Evolutionary conservation across 768 basidiomycete species (phyloP).

Genomic region (Boletus rubropictus): DNA sequence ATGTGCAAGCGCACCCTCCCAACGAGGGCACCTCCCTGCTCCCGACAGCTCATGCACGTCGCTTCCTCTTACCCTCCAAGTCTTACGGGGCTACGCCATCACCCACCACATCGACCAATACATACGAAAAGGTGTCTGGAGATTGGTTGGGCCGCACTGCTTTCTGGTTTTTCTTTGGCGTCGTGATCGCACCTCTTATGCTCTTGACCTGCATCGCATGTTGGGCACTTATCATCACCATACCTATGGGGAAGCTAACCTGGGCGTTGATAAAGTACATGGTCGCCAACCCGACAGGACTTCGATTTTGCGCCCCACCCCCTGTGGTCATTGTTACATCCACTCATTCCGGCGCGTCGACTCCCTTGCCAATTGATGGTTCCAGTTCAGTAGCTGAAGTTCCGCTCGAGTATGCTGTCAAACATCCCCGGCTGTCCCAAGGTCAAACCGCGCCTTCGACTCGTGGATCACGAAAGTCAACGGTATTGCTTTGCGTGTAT

Average conservation of each 20-base stretch:
- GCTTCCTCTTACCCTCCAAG: slow-evolving; percentile 42
- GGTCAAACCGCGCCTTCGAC: slow-evolving; percentile 81
- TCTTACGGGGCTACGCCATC: slow-evolving; percentile 62
- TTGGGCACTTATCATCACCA: slow-evolving; percentile 92
- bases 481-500: slow-evolving; percentile 91
- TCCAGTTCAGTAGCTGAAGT: slow-evolving; percentile 13
- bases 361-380: slow-evolving; percentile 4
- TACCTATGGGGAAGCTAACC: slow-evolving; percentile 96
- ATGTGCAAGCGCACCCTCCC: slow-evolving; percentile 15
- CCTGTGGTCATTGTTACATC: slow-evolving; percentile 50
- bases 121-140: slow-evolving; percentile 23
- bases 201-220: slow-evolving; percentile 82
- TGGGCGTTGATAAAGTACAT: slow-evolving; percentile 91
- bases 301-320: slow-evolving; percentile 92
- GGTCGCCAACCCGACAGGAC: slow-evolving; percentile 67
- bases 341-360: slow-evolving; percentile 20
- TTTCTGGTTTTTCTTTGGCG: slow-evolving; percentile 77
- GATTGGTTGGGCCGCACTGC: slow-evolving; percentile 64
- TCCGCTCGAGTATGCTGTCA: slow-evolving; percentile 53
- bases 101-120: slow-evolving; percentile 21
- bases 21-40: slow-evolving; percentile 49
- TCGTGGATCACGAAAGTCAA: slow-evolving; percentile 72
- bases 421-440: slow-evolving; percentile 68
- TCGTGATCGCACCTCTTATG: slow-evolving; percentile 84
- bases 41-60: slow-evolving; percentile 24